phyloP scores from a whole-genome alignment of 148 eudicot species.

The Fallopia convolvulus region DNA sequence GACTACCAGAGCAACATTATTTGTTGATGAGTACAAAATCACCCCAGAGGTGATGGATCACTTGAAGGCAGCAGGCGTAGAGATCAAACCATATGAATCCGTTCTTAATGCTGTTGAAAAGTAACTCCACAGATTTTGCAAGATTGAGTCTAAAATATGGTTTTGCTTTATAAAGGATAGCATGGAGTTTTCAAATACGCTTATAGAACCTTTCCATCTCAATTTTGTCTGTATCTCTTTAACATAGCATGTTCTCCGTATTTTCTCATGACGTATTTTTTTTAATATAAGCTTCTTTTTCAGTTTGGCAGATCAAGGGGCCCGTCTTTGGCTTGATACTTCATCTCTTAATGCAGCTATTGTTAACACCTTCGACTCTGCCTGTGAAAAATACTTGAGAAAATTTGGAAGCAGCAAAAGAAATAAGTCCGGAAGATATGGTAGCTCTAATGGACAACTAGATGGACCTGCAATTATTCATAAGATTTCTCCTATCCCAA shows the following conservation, averaged over 20 bases:
- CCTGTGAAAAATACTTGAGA: slow-evolving; percentile 33
- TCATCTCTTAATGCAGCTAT: slow-evolving; percentile 87
- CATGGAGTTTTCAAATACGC: background rate
- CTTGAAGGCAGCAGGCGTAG: slow-evolving; percentile 61
- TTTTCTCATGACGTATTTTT: background rate
- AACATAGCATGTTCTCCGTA: background rate
- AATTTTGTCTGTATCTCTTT: background rate
- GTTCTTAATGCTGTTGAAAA: slow-evolving; percentile 69
- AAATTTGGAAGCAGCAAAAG: slow-evolving; percentile 27
- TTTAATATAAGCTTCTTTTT: slow-evolving; percentile 13
- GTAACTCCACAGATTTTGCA: slow-evolving; percentile 27
- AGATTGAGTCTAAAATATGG: background rate
- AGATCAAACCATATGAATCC: slow-evolving; percentile 75
- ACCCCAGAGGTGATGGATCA: slow-evolving; percentile 63
- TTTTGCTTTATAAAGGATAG: background rate
- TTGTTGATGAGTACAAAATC: slow-evolving; percentile 67
- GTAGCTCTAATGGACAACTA: slow-evolving; percentile 30
- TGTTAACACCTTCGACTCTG: slow-evolving; percentile 50
- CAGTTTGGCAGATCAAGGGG: slow-evolving; percentile 73
- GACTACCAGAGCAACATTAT: slow-evolving; percentile 57
- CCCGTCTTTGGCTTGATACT: slow-evolving; percentile 71
- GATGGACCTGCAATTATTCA: slow-evolving; percentile 50
- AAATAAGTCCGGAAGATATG: slow-evolving; percentile 17
- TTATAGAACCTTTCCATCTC: background rate
- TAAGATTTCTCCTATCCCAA: slow-evolving; percentile 63